Base-by-base conservation (phyloP, 2,329 filamentous ascomycete genomes). In the Fusarium sororula region DNA sequence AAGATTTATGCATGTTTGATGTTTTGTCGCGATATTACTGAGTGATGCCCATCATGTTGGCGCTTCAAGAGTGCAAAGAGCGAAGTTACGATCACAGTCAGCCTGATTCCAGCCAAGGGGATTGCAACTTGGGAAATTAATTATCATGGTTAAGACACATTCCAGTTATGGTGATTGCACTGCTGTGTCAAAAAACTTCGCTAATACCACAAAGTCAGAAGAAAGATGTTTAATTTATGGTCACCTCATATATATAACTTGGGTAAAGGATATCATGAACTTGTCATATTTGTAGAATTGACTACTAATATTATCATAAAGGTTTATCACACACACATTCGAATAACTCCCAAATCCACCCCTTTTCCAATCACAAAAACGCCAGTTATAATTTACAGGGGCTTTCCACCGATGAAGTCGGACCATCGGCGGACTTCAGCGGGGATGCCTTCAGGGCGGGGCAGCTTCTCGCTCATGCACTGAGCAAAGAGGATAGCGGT, bases 391-490 rank as follows among this genome's bases (percentile, higher is more conserved):
- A 75, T 85, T 86, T 91, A 94, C 86, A 94, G 85, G 60, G 92
- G 92, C 89, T 94, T 94, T 79, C 92, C 92, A 75, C 95, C 95
- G 79, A 98, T 93, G 83, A 98, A 99, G 79, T 98, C 92, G 75
- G 94, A 97, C 96, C 96, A 99, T 80, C 92, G 92, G 82, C 93
- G 92, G 80, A 98, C 96, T 85, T 99, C 96, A 54, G 90, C 87
- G 54, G 96, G 96, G 74, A 98, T 96, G 61, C 95, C 96, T 81
- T 96, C 94, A 71, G 90, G 86, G 79, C 94, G 91, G 70, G 96
- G 96, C 56, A 99, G 89, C 88, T 98, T 99, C 88, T 95, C 94
- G 85, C 88, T 96, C 94, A 99, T 97, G 85, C 96, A 98, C 84
- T 94, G 94, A 71, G 96, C 95, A 80, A 98, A 98, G 78, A 98